A percentile compares a stretch with the other conserved stretches of the same genome.
These are phyloP conservation scores for Liquidambar formosana DNA, from an alignment of 164 flowering plant genomes.

Conservation along the genomic window DNA sequence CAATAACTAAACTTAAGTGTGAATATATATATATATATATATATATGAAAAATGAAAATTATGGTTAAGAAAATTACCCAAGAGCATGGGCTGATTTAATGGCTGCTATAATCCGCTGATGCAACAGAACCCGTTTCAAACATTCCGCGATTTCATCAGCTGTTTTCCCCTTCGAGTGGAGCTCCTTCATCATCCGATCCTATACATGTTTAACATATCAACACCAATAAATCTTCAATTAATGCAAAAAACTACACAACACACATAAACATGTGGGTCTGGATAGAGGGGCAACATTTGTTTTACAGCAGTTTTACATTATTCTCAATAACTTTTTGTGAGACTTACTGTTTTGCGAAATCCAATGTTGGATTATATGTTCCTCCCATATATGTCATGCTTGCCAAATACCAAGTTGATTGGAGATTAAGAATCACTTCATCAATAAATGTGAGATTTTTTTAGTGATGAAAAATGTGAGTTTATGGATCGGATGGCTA, in stretches of 20 bases:
- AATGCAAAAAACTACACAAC: not conserved
- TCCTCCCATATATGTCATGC: too few relatives aligned
- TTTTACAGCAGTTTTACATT: too few relatives aligned
- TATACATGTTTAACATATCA: conserved; percentile 6
- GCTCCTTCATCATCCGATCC: conserved; percentile 61
- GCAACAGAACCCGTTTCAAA: conserved; percentile 48
- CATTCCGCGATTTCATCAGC: conserved; percentile 56
- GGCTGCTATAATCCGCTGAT: conserved; percentile 50
- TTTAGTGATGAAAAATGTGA: too few relatives aligned
- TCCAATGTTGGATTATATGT: too few relatives aligned
- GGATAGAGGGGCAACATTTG: too few relatives aligned
- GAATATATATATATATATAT: not conserved
- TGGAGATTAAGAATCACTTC: too few relatives aligned
- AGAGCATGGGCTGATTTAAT: conserved; percentile 57
- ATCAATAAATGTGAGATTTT: too few relatives aligned
- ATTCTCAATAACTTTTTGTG: too few relatives aligned
- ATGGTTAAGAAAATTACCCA: conserved; percentile 51
- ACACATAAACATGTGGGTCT: too few relatives aligned
- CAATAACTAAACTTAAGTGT: not conserved
- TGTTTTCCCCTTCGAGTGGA: conserved; percentile 60
- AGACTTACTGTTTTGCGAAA: too few relatives aligned
- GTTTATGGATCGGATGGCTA: too few relatives aligned
- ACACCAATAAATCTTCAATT: not conserved
- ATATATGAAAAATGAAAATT: not conserved
- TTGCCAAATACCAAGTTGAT: too few relatives aligned